These are phyloP conservation scores for Ophiocordyceps unilateralis DNA, from an alignment of 2,329 filamentous ascomycete species.

Conservation along the genomic window DNA sequence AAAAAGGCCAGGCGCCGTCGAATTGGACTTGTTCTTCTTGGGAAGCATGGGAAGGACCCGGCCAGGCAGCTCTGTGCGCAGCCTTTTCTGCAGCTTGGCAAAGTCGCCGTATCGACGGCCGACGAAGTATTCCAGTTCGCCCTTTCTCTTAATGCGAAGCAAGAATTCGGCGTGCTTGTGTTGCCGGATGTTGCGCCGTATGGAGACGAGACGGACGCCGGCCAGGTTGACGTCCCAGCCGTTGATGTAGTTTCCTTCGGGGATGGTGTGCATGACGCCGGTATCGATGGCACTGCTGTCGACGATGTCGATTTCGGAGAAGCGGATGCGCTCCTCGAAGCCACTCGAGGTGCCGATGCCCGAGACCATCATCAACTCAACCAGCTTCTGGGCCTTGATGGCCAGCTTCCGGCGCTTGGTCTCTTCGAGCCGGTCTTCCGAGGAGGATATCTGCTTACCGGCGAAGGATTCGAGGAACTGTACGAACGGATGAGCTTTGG, in stretches of 20 bases:
- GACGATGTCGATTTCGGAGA: constrained; percentile 92
- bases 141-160: constrained; percentile 65
- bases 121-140: constrained; percentile 60
- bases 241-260: constrained; percentile 83
- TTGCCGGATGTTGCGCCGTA: constrained; percentile 74
- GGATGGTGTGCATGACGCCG: constrained; percentile 70
- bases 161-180: constrained; percentile 93
- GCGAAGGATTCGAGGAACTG: constrained; percentile 95
- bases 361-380: constrained; percentile 99
- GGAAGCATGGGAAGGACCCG: constrained; percentile 77
- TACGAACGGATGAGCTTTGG: background rate
- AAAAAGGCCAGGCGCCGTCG: constrained; percentile 42
- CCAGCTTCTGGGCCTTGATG: constrained; percentile 81
- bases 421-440: constrained; percentile 87
- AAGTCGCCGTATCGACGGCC: constrained; percentile 85
- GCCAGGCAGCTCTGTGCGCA: constrained; percentile 76
- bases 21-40: constrained; percentile 76
- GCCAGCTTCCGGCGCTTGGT: constrained; percentile 90
- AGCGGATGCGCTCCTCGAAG: constrained; percentile 92
- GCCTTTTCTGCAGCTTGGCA: constrained; percentile 54
- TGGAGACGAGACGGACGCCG: constrained; percentile 61
- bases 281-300: constrained; percentile 86
- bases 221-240: constrained; percentile 96
- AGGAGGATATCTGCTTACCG: constrained; percentile 91
- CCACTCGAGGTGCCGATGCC: constrained; percentile 89